Evolutionary conservation across 2,329 filamentous ascomycete genomes (phyloP).

Genomic region (Myrmaecium sp.): DNA sequence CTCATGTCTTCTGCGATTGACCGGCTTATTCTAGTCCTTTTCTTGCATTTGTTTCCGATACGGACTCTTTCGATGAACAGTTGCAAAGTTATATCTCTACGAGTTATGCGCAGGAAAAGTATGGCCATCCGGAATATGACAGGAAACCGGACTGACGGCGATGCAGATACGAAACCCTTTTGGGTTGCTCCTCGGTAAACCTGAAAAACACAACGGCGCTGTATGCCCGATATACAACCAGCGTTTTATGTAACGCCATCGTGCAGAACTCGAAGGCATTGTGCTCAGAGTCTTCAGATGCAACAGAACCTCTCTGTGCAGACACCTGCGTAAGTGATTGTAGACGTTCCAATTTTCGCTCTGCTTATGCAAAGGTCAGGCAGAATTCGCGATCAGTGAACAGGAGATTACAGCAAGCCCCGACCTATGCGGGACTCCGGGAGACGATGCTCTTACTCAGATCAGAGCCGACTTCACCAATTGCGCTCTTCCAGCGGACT

Average conservation of each 20-base stretch:
- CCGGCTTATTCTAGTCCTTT: constrained; percentile 48
- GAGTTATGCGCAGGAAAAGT: constrained; percentile 65
- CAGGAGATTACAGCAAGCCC: constrained; percentile 63
- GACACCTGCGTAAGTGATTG: constrained; percentile 59
- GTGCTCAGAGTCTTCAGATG: constrained; percentile 48
- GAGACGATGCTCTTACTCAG: constrained; percentile 49
- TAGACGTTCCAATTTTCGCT: constrained; percentile 7
- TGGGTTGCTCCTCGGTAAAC: constrained; percentile 67
- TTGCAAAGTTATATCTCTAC: constrained; percentile 57
- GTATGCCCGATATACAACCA: constrained; percentile 87
- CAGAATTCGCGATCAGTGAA: constrained; percentile 76
- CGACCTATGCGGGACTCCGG: constrained; percentile 52
- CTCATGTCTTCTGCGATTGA: constrained; percentile 5
- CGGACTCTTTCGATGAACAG: constrained; percentile 54
- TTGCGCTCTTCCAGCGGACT: constrained; percentile 66
- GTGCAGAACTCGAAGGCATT: constrained; percentile 67
- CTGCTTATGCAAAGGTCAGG: constrained; percentile 31
- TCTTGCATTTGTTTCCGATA: constrained; percentile 62
- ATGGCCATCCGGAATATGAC: constrained; percentile 18
- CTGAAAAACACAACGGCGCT: constrained; percentile 61
- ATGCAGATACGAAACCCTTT: constrained; percentile 57
- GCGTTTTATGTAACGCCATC: constrained; percentile 82
- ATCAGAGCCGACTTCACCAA: constrained; percentile 87
- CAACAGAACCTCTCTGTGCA: constrained; percentile 66
- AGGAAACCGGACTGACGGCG: constrained; percentile 16